Percentiles rank a stretch among this genome's conserved stretches.
These are phyloP conservation scores for Solanum gracilifrons DNA, from an alignment of 257 asterid genomes.

Conservation along the genomic window DNA sequence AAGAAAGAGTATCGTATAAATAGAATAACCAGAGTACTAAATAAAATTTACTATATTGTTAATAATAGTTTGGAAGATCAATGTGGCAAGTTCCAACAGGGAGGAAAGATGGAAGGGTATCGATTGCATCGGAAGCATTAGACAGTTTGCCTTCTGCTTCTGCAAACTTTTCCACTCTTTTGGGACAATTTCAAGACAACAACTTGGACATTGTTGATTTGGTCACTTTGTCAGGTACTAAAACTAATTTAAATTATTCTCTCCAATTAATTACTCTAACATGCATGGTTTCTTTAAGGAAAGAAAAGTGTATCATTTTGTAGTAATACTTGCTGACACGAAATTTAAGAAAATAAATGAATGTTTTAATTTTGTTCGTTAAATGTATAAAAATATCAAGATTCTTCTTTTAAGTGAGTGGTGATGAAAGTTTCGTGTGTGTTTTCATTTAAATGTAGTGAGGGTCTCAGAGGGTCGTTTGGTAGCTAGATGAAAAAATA, in stretches of 20 bases:
- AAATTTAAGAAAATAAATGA: too few species aligned
- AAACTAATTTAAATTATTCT: not conserved
- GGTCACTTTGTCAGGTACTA: constrained; percentile 30
- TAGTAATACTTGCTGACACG: not conserved
- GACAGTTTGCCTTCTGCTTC: constrained; percentile 34
- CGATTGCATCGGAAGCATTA: constrained; percentile 19
- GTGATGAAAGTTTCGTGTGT: not conserved
- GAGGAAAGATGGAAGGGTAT: constrained; percentile 34
- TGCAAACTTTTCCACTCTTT: constrained; percentile 27
- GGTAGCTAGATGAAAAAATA: not conserved
- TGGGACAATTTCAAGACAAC: constrained; percentile 13
- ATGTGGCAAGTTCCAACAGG: constrained; percentile 45
- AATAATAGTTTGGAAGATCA: constrained; percentile 12
- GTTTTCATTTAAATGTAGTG: not conserved
- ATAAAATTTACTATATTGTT: not conserved
- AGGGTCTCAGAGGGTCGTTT: not conserved
- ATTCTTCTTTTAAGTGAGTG: not conserved
- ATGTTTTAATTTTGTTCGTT: not conserved
- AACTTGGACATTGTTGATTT: constrained; percentile 20
- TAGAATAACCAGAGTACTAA: fast-evolving
- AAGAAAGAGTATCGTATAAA: not conserved
- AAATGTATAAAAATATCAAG: not conserved
- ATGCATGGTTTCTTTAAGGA: not conserved
- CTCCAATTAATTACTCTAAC: not conserved
- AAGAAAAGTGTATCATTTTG: not conserved